Evolutionary conservation across 305 asterid species (phyloP), one percentile per base, ranked within the genome.

Genomic region (Fraxinus angustifolia): DNA sequence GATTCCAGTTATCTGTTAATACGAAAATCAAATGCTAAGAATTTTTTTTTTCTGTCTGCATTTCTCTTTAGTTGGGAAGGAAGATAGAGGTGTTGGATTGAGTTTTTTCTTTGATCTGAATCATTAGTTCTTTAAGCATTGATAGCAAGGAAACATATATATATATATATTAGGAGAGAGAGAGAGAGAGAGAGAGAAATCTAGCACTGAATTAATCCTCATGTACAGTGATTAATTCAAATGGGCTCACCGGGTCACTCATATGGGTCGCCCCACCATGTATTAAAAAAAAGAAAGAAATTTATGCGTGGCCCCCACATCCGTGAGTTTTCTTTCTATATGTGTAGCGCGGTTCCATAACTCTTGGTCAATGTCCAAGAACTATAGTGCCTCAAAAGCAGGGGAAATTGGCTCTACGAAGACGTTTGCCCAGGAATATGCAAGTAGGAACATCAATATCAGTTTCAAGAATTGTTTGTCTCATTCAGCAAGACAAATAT

Each of bases 61-160:
- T 73, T n/a, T 45, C 73, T 60, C 65, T 28, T 62, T 3, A 38
- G 53, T 28, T 80, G 17, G 68, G 6, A 34, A 35, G 28, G 28
- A 58, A 31, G 23, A n/a, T 19, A 16, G 40, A 56, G 30, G 31
- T 3, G 50, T 67, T 17, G 30, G 68, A 35, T 26, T 76, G 73
- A 26, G 56, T 60, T 33, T 40, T 80, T 84, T 77, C 19, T 33
- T 17, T 33, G 48, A 76, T 76, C 74, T 30, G 34, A 70, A 76
- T 34, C 28, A 11, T 7, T 73, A 67, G 71, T 75, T 58, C 35
- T 21, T 10, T 31, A 16, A 21, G 60, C 65, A 70, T 60, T 70
- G 68, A 53, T 28, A 17, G 60, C 31, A 48, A n/a, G 48, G 75
- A 79, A 73, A 17, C 11, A 10, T 16, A 8, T 23, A 76, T 10